Base-by-base conservation (phyloP, 2,329 filamentous ascomycete species). In the Phialemonium atrogriseum region DNA sequence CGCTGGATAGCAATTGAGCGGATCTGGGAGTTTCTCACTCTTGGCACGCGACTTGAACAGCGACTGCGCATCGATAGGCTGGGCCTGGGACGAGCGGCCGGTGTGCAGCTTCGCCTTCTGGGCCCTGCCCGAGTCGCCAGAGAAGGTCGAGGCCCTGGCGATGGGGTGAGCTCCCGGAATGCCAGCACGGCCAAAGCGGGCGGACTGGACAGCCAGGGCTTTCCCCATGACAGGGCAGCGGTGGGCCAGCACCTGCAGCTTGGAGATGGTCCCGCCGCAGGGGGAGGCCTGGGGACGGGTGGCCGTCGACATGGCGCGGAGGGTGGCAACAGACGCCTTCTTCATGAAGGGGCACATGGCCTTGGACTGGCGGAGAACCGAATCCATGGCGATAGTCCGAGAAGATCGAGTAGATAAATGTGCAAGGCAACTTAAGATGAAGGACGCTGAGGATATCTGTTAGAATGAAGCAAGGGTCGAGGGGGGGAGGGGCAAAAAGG, bases 141-240 rank as follows among this genome's bases (percentile, higher is more conserved):
- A 66, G 43, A 73, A 62, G 42, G 66, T 59, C 38, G 72, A 65
- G 41, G 73, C 56, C 36, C 62, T 65, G 32, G 68, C 59, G 35
- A 65, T 57, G 38, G 64, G 58, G 32, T 61, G 60, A 34, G 57
- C 51, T 34, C 49, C 55, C 39, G 54, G 46, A 41, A 62, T 47
- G 34, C 58, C 51, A 34, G 59, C 43, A 36, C 58, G 60, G 32
- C 66, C 60, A 30, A 66, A 56, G 52, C 71, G 70, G 41, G 75
- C 69, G 27, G 73, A 73, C 70, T 95, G 89, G 23, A 95, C 80
- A 39, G 86, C 84, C 57, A 98, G 76, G 24, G 91, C 91, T 72
- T 95, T 94, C 59, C 88, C 89, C 91, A 98, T 98, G 60, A 98
- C 82, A 37, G 91, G 91, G 73, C 91, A 98, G 59, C 89, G 86